A percentile compares a stretch with the other conserved stretches of the same genome.
These are phyloP conservation scores for Curvularia hawaiiensis DNA, from an alignment of 2,329 filamentous ascomycete species.

Conservation along the genomic window DNA sequence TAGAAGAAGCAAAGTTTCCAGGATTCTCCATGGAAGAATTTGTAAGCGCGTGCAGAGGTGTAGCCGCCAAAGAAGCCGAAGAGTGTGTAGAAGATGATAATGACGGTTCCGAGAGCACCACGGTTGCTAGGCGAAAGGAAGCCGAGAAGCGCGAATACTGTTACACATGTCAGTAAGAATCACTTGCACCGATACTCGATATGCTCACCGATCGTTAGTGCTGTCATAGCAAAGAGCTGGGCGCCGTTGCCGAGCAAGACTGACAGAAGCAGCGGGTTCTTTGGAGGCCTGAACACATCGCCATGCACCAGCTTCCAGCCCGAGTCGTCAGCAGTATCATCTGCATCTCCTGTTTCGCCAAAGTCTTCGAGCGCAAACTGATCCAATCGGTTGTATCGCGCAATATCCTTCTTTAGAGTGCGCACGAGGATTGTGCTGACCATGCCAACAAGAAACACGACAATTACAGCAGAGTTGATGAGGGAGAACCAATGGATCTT, in stretches of 20 bases:
- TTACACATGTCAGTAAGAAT: slow-evolving; percentile 16
- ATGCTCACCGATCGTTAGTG: slow-evolving; percentile 75
- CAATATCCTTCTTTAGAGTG: slow-evolving; percentile 92
- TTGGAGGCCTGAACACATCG: slow-evolving; percentile 91
- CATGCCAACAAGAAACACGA: slow-evolving; percentile 87
- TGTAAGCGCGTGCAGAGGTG: slow-evolving; percentile 87
- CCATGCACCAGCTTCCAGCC: slow-evolving; percentile 99
- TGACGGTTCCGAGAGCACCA: slow-evolving; percentile 89
- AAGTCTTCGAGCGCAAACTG: slow-evolving; percentile 90
- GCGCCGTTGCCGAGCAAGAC: slow-evolving; percentile 91
- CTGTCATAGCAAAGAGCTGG: slow-evolving; percentile 97
- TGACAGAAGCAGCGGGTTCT: slow-evolving; percentile 81
- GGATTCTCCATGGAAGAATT: slow-evolving; percentile 85
- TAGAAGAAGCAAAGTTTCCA: slow-evolving; percentile 94
- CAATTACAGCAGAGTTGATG: slow-evolving; percentile 93
- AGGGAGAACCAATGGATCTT: slow-evolving; percentile 99
- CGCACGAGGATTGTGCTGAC: slow-evolving; percentile 91
- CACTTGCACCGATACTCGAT: neutral
- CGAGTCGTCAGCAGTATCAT: slow-evolving; percentile 96
- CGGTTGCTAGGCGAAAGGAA: slow-evolving; percentile 96
- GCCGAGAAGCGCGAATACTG: slow-evolving; percentile 84
- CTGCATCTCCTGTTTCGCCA: slow-evolving; percentile 72
- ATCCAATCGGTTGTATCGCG: slow-evolving; percentile 93
- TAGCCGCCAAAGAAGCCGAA: slow-evolving; percentile 95
- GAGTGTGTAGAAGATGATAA: slow-evolving; percentile 90